A percentile compares a stretch with the other conserved stretches of the same genome.
phyloP scores from a whole-genome alignment of 176 grass and related monocot species.

The Rhynchospora pubera region DNA sequence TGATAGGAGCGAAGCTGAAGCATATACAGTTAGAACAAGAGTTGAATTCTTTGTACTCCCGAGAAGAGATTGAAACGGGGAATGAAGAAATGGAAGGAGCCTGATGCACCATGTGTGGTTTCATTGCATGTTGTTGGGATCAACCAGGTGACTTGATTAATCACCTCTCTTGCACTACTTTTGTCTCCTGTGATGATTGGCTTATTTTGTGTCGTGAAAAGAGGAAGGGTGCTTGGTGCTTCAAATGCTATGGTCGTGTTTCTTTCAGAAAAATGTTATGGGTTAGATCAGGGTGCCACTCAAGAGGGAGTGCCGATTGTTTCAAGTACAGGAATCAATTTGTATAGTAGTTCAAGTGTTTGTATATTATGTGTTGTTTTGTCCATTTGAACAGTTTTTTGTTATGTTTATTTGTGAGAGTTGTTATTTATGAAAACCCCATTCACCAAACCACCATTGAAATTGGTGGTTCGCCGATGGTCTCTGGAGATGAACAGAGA shows the following conservation, averaged over 20 bases:
- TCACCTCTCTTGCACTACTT: constrained; percentile 17
- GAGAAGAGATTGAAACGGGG: constrained; percentile 77
- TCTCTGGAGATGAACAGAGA: neutral
- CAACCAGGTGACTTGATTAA: constrained; percentile 19
- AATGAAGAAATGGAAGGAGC: constrained; percentile 55
- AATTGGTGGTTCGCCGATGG: neutral
- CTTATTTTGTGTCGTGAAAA: constrained; percentile 7
- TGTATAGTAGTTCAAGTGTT: constrained; percentile 13
- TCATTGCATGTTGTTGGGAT: neutral
- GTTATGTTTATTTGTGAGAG: constrained; percentile 10
- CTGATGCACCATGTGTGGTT: constrained; percentile 24
- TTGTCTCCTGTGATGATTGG: constrained; percentile 7
- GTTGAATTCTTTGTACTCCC: constrained; percentile 77
- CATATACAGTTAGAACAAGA: constrained; percentile 91
- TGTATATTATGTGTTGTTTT: constrained; percentile 24
- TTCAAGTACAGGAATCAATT: constrained; percentile 13
- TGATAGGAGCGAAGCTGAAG: constrained; percentile 71
- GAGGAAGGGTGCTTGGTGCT: neutral
- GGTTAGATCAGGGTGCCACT: constrained; percentile 11
- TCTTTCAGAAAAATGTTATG: neutral
- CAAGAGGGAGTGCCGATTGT: neutral
- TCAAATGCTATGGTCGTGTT: neutral
- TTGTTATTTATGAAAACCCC: neutral
- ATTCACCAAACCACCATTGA: neutral
- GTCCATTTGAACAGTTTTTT: constrained; percentile 8